Evolutionary conservation across 2,329 filamentous ascomycete species (phyloP).

Genomic region (Pestalotiopsis sp.): DNA sequence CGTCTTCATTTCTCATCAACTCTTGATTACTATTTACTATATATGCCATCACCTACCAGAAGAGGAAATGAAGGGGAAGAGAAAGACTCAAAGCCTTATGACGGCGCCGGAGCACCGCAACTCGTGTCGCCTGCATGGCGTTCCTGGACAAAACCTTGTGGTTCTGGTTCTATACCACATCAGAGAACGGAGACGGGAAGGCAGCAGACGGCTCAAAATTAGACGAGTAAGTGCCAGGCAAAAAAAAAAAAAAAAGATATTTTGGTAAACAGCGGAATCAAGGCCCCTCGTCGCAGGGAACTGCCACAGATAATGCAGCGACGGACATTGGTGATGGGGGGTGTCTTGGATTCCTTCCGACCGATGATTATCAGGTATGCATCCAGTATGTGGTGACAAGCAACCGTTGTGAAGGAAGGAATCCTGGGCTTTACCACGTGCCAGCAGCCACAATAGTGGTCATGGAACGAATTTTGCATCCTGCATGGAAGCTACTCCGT

Average conservation of each 20-base stretch:
- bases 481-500: background rate
- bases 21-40: background rate
- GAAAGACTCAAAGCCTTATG: background rate
- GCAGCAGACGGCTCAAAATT: background rate
- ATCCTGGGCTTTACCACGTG: background rate
- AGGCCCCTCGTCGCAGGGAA: background rate
- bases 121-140: background rate
- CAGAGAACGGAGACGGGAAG: background rate
- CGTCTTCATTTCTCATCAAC: background rate
- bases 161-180: background rate
- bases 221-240: background rate
- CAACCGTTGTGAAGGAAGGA: background rate
- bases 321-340: background rate
- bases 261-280: background rate
- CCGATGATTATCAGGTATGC: background rate
- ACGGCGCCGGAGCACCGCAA: background rate
- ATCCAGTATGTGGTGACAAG: background rate
- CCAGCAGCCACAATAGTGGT: background rate
- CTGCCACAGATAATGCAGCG: background rate
- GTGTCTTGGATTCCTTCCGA: background rate
- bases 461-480: background rate
- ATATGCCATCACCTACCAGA: background rate
- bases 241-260: background rate
- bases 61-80: background rate
- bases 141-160: background rate